phyloP scores from a whole-genome alignment of 805 yeast genomes.

The Lipomyces kockii region DNA sequence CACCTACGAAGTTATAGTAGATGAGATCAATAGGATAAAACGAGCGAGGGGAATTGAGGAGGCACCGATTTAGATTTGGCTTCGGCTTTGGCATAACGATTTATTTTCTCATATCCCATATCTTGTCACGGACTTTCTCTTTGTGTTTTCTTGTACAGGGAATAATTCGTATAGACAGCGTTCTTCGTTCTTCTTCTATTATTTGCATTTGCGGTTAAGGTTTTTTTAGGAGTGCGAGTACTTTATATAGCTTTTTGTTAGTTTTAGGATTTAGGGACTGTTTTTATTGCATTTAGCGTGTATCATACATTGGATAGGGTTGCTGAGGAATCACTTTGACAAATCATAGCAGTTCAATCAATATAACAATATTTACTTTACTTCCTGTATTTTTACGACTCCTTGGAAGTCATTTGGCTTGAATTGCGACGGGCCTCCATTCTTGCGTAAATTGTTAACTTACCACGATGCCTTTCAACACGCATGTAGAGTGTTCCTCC shows the following conservation, averaged over 20 bases:
- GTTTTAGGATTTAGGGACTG: neutral
- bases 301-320: neutral
- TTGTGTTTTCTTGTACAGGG: neutral
- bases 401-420: too few species aligned
- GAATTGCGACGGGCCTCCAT: neutral
- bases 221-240: neutral
- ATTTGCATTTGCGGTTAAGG: slow-evolving; percentile 4
- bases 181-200: neutral
- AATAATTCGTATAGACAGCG: neutral
- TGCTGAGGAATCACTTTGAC: neutral
- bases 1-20: slow-evolving; percentile 66
- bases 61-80: neutral
- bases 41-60: neutral
- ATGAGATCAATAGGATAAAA: slow-evolving; percentile 17
- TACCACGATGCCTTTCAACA: neutral
- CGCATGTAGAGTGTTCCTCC: too few species aligned
- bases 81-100: neutral
- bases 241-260: neutral
- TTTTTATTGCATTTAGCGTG: neutral
- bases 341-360: neutral
- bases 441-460: neutral
- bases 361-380: neutral
- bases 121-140: neutral
- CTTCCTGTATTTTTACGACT: too few species aligned
- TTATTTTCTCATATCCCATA: neutral